Evolutionary conservation across 768 basidiomycete species (phyloP).

Genomic region (Dioszegia crocea): DNA sequence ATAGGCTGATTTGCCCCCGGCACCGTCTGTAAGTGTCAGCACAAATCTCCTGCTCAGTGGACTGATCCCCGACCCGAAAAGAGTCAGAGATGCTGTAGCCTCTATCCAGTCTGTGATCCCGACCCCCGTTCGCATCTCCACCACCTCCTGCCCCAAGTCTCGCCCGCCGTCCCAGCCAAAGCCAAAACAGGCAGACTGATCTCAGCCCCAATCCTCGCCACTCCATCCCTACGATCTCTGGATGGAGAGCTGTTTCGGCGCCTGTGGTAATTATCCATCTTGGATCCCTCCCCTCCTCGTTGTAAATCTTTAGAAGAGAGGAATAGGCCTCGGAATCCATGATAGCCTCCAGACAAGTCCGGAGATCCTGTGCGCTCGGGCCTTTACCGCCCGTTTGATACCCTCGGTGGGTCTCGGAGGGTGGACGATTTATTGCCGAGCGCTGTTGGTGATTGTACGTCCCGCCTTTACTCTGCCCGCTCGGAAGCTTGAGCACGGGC

Average conservation of each 20-base stretch:
- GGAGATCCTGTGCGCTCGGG: slow-evolving; percentile 17
- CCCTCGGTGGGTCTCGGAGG: neutral
- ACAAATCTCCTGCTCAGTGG: slow-evolving; percentile 20
- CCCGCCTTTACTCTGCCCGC: slow-evolving; percentile 31
- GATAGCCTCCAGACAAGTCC: neutral
- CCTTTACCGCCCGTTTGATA: slow-evolving; percentile 15
- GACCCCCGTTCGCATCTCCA: slow-evolving; percentile 1
- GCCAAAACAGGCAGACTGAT: slow-evolving; percentile 1
- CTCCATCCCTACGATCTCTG: slow-evolving; percentile 12
- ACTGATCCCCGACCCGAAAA: neutral
- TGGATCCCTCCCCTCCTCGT: slow-evolving; percentile 23
- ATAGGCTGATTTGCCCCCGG: no score
- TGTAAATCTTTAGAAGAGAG: slow-evolving; percentile 12
- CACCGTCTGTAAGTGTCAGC: no score
- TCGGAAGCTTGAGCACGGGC: slow-evolving; percentile 13
- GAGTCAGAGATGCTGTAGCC: neutral
- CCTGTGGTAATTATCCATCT: slow-evolving; percentile 25
- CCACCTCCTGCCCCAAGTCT: neutral
- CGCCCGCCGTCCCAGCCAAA: neutral
- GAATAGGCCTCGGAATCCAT: slow-evolving; percentile 20
- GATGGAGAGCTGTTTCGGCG: slow-evolving; percentile 24
- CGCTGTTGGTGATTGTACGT: slow-evolving; percentile 16
- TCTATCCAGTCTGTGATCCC: slow-evolving; percentile 14
- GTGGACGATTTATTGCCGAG: slow-evolving; percentile 14
- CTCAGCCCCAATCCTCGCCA: slow-evolving; percentile 35